A percentile compares a stretch with the other conserved stretches of the same genome.
These are phyloP conservation scores for Hemileia vastatrix DNA, from an alignment of 1,284 basidiomycete genomes.

Conservation along the genomic window DNA sequence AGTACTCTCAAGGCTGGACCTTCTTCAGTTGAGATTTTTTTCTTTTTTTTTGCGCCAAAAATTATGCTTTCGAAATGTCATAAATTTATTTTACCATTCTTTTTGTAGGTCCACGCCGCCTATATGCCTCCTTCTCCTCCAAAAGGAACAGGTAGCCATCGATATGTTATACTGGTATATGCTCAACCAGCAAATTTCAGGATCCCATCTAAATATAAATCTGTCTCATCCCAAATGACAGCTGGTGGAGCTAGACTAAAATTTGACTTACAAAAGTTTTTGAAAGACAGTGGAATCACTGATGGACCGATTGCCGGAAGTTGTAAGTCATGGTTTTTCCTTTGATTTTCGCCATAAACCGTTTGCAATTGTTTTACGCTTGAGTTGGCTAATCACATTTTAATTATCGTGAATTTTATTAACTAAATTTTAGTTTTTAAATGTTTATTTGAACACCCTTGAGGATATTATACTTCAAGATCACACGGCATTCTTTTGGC, in stretches of 20 bases:
- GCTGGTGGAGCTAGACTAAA: no score
- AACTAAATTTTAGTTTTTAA: no score
- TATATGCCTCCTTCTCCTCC: conserved; percentile 6
- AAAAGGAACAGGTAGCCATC: background rate
- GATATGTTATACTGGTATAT: conserved; percentile 9
- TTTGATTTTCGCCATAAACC: no score
- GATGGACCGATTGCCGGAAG: conserved; percentile 3
- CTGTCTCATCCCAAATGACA: background rate
- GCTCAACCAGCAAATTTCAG: no score
- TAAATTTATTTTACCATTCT: background rate
- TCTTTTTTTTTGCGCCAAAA: background rate
- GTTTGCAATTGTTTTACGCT: no score
- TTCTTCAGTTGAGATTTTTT: background rate
- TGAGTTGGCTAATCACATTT: no score
- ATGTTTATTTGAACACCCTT: no score
- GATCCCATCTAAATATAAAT: background rate
- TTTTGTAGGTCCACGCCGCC: background rate
- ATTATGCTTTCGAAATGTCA: background rate
- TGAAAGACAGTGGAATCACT: background rate
- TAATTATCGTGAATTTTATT: no score
- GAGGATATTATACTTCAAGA: no score
- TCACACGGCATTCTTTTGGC: no score
- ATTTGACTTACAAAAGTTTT: background rate
- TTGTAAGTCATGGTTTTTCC: no score
- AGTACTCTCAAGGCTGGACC: background rate